Evolutionary conservation across 441 rosid species (phyloP), one percentile per base, ranked within the genome.

Genomic region (Dalechampia spathulata): DNA sequence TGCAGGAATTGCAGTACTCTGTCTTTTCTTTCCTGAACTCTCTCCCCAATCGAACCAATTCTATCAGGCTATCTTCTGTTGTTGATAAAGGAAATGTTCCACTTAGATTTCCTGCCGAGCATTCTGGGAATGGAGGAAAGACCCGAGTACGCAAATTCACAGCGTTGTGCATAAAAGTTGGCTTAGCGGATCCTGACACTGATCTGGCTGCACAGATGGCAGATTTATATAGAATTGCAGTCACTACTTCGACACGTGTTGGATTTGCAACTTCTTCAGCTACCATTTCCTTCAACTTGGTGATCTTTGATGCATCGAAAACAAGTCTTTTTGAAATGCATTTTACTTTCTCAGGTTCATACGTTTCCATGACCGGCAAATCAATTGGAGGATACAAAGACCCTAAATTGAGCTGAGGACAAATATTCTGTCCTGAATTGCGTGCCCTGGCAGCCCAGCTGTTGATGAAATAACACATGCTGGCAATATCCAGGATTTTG

Each of bases 191-290:
- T 0, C 45, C 61, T 7, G 15, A 22, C 36, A n/a, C 63, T 19
- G 64, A 57, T 16, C 52, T 57, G 6, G 75, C 44, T 15, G 73
- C 61, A 0, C 14, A 44, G n/a, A n/a, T 50, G 0, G 49, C 36
- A 30, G 66, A 61, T 46, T 61, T 68, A 73, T 71, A 70, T 0
- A 81, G 14, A 9, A 78, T 49, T 17, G 79, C 65, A 2, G 57
- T 41, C 5, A 76, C 69, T 1, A 61, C 74, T 59, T 81, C 83
- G 3, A 75, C 72, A 2, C 76, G 56, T 2, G 75, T 66, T 27
- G 81, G 83, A 1, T 34, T 13, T 10, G 61, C 51, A 16, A 61
- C 62, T 48, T 43, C 11, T 14, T 61, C 34, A 21, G 63, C 43
- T 1, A 61, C 53, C 32, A 30, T 43, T 4, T 37, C 49, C 62